phyloP scores from a whole-genome alignment of 305 asterid species.

The Euphrasia arctica region DNA sequence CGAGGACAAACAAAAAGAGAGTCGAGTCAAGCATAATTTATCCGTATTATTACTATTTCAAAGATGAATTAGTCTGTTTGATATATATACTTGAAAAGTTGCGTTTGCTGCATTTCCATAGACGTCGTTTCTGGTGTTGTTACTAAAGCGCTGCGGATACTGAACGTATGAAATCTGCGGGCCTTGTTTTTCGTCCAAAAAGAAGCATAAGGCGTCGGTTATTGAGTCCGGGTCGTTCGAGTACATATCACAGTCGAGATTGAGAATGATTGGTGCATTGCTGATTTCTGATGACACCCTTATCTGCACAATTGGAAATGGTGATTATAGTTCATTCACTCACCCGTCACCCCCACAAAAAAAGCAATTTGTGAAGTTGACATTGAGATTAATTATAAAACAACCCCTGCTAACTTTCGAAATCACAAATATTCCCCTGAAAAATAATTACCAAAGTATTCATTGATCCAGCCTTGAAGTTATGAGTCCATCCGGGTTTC shows the following conservation, averaged over 20 bases:
- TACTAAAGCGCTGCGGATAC: conserved; percentile 54
- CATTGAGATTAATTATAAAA: background rate
- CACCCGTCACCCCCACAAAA: background rate
- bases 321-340: background rate
- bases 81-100: conserved; percentile 31
- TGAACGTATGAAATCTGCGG: conserved; percentile 47
- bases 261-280: conserved; percentile 77
- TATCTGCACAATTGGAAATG: conserved; percentile 32
- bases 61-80: background rate
- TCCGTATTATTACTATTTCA: background rate
- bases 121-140: conserved; percentile 45
- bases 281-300: conserved; percentile 74
- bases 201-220: conserved; percentile 68
- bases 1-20: background rate
- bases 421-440: background rate
- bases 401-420: background rate
- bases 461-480: conserved; percentile 92
- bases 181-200: conserved; percentile 62
- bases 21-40: background rate
- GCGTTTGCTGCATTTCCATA: conserved; percentile 38
- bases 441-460: conserved; percentile 59
- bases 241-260: conserved; percentile 91
- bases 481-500: conserved; percentile 49
- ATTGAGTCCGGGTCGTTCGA: conserved; percentile 65
- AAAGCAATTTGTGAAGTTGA: background rate